Percentiles rank a stretch among this genome's conserved stretches.
Conservation (phyloP, 768 basidiomycete genomes). For the Asterophora parasitica region DNA sequence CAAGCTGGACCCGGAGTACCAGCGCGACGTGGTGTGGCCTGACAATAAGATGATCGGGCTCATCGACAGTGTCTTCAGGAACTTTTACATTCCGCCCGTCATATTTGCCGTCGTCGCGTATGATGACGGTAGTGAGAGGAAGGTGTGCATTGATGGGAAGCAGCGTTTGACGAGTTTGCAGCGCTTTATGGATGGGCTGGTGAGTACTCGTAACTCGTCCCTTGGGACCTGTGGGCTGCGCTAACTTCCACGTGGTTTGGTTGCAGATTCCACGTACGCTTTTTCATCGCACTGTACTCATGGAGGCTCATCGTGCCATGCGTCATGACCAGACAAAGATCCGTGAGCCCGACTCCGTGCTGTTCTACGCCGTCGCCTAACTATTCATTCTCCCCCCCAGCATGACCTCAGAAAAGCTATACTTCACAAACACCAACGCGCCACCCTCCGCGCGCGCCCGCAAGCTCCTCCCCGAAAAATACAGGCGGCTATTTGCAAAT, state of each 20-base stretch:
- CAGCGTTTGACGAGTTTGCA: constrained; percentile 52
- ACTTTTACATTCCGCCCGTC: constrained; percentile 72
- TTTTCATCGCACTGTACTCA: constrained; percentile 28
- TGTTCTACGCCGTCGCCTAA: neutral
- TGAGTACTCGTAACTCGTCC: constrained; percentile 1
- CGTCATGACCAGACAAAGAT: constrained; percentile 15
- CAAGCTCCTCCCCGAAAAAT: constrained; percentile 42
- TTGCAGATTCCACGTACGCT: constrained; percentile 17
- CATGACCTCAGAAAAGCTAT: constrained; percentile 44
- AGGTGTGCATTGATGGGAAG: constrained; percentile 52
- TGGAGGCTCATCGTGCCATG: constrained; percentile 18
- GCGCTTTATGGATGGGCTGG: constrained; percentile 18
- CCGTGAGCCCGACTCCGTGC: constrained; percentile 5
- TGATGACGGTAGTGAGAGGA: constrained; percentile 62
- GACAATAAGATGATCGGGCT: constrained; percentile 70
- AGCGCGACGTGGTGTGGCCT: constrained; percentile 80
- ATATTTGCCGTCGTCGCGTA: constrained; percentile 57
- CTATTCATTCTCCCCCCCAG: neutral
- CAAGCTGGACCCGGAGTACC: constrained; percentile 72
- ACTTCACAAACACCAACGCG: constrained; percentile 33
- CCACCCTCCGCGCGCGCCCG: constrained; percentile 5
- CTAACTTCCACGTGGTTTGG: no score
- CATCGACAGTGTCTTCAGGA: constrained; percentile 74
- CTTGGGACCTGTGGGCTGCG: no score
- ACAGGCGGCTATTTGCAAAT: constrained; percentile 55